Evolutionary conservation across 2,329 filamentous ascomycete species (phyloP), one percentile per base, ranked within the genome.

Genomic region (Hymenoscyphus linearis): DNA sequence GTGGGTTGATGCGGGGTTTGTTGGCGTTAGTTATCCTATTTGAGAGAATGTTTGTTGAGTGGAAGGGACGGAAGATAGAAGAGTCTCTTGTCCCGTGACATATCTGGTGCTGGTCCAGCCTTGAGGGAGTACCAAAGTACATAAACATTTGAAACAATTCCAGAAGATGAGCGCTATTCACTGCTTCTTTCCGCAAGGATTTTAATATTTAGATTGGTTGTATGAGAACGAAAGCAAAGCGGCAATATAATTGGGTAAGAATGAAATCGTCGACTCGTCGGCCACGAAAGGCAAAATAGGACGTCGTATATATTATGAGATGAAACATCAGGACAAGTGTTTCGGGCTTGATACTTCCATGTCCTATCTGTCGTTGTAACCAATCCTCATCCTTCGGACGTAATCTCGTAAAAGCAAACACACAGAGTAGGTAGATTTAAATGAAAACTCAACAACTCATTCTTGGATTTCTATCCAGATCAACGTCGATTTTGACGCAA

Each of bases 1-100:
- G 36, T 80, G 76, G 73, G 75, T 77, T 50, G 77, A 80, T 67
- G 71, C 68, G 26, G 69, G 64, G 36, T 80, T 77, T 64, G 12
- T 63, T 16, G 61, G 63, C 22, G 57, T 57, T 14, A 61, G 63
- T 60, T 58, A 58, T 55, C 47, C 50, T 50, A 10, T 50, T 50
- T 50, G 44, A 50, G 9, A 3, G 40, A 13, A 25, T n/a, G n/a
- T n/a, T n/a, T n/a, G n/a, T 47, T 47, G 4, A 12, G 22, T 47
- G 18, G 40, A 25, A 47, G 9, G 18, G 18, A 25, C 3, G 18
- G 40, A 7, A n/a, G 13, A 37, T 14, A 5, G 13, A 9, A 16
- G n/a, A 6, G 7, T 40, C 7, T n/a, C n/a, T 7, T 22, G 3
- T 25, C n/a, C 10, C 4, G n/a, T 18, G 12, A 25, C 3, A 10